Percentiles rank a stretch among this genome's conserved stretches.
phyloP scores from a whole-genome alignment of 345 rosid genomes.

The Triadica sebifera region DNA sequence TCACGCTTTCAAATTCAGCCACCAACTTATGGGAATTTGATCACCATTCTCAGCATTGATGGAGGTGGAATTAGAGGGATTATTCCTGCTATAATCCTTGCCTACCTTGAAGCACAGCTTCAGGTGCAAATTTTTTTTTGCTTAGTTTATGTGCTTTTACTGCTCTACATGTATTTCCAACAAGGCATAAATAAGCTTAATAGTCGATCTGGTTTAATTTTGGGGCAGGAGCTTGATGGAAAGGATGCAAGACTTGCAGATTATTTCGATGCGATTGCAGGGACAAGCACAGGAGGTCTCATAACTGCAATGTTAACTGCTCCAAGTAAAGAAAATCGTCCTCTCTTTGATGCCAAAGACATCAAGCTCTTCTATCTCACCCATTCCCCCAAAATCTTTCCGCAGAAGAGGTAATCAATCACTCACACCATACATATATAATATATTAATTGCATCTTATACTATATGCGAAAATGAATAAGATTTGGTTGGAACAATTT shows the following conservation, averaged over 20 bases:
- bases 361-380: constrained; percentile 13
- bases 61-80: constrained; percentile 24
- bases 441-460: neutral
- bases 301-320: constrained; percentile 25
- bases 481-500: neutral
- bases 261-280: constrained; percentile 24
- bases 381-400: constrained; percentile 18
- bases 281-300: constrained; percentile 28
- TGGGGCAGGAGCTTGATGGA: constrained; percentile 16
- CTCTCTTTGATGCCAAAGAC: constrained; percentile 18
- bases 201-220: neutral
- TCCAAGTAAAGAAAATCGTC: constrained; percentile 8
- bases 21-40: constrained; percentile 1
- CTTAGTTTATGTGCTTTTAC: neutral
- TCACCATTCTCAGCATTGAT: constrained; percentile 21
- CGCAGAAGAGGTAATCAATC: neutral
- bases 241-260: constrained; percentile 20
- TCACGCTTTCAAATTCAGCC: neutral
- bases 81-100: constrained; percentile 19
- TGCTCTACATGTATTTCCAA: too few species aligned
- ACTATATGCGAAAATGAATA: neutral
- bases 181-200: too few species aligned
- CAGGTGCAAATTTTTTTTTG: constrained; percentile 8
- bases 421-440: neutral
- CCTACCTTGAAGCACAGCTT: constrained; percentile 22